Evolutionary conservation across 306 rosid species (phyloP), one percentile per base, ranked within the genome.

Genomic region (Prunus salicina): DNA sequence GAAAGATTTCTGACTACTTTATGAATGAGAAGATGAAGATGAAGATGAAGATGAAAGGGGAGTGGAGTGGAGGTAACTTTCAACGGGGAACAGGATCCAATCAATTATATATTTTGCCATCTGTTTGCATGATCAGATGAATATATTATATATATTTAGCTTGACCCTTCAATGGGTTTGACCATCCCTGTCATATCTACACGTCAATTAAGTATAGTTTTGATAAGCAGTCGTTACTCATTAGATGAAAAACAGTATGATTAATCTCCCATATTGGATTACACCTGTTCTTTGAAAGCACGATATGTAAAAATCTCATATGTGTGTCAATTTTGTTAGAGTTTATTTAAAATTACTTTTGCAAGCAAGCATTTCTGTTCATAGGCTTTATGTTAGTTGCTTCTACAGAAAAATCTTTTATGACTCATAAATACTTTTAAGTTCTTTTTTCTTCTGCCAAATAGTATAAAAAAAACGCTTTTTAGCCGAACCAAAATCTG

Each of bases 171-270:
- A 72, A 41, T 52, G 67, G 28, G 52, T 52, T 52, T 71, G 82
- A 78, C 77, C 77, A 38, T 24, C 75, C 38, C 43, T 77, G n/a
- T 63, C 76, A 62, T 75, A 19, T 65, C 24, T 34, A 63, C 22
- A 63, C 28, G 28, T 32, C 41, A 63, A 63, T 45, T 49, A 30
- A 22, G 43, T 38, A 38, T 1, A 38, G 43, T 38, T 38, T 6
- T 38, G 43, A 38, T 38, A 7, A 60, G 12, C 14, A 10, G 6
- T 20, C 28, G 9, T 60, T 60, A 8, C 13, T 24, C 13, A 22
- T 58, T 60, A 11, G 52, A 12, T 47, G 52, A 38, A 18, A 14
- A 38, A 15, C 28, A 19, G 16, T 12, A 47, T 47, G n/a, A 12
- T 8, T 6, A 38, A 7, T 38, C 43, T 38, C 43, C 43, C 43